phyloP scores from a whole-genome alignment of 2,329 filamentous ascomycete genomes.

The Dactylonectria macrodidyma region DNA sequence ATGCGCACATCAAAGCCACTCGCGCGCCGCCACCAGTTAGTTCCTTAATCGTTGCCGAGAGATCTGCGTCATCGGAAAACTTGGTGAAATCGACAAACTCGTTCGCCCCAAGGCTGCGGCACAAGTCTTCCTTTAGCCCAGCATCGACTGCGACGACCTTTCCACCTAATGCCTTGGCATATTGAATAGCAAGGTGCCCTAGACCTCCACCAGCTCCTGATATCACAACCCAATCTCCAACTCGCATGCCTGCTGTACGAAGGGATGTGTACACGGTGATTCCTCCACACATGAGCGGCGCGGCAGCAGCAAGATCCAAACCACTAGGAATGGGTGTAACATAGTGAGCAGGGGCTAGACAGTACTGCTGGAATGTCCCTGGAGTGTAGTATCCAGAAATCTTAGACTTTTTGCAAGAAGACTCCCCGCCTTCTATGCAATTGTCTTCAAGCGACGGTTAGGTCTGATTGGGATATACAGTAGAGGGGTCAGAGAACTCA shows the following conservation, averaged over 20 bases:
- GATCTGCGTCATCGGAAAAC: conserved; percentile 6
- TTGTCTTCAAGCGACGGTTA: not conserved
- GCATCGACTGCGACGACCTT: conserved; percentile 48
- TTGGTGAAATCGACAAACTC: conserved; percentile 26
- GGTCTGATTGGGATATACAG: not conserved
- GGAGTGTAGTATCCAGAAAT: conserved; percentile 28
- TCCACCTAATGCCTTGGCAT: conserved; percentile 48
- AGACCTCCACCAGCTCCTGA: conserved; percentile 51
- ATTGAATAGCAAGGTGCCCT: conserved; percentile 49
- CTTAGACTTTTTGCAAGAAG: conserved; percentile 23
- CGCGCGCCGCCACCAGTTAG: conserved; percentile 35
- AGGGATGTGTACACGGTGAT: conserved; percentile 28
- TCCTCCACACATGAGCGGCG: conserved; percentile 31
- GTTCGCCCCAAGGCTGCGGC: conserved; percentile 41
- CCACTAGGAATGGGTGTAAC: conserved; percentile 19
- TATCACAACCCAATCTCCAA: conserved; percentile 48
- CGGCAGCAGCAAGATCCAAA: conserved; percentile 17
- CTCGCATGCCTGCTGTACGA: conserved; percentile 25
- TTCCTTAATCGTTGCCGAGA: conserved; percentile 30
- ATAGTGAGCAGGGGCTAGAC: conserved; percentile 20
- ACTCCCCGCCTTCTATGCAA: conserved; percentile 30
- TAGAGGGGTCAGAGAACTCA: not conserved
- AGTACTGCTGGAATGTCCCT: conserved; percentile 32
- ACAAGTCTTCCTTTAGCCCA: conserved; percentile 44
- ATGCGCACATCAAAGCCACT: conserved; percentile 43